phyloP scores from a whole-genome alignment of 2,329 filamentous ascomycete genomes.

The Alternaria sp. region DNA sequence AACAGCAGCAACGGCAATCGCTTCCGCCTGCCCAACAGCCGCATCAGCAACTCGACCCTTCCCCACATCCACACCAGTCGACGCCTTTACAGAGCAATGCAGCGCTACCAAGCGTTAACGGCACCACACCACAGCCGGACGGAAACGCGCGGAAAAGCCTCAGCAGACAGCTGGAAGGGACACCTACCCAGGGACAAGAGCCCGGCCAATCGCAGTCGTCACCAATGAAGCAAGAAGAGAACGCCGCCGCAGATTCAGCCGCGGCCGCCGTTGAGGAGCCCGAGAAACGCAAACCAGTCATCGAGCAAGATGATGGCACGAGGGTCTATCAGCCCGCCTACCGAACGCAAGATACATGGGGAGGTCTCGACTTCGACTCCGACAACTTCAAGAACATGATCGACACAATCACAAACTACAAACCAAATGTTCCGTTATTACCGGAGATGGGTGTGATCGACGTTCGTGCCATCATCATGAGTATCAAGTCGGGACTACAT shows the following conservation, averaged over 20 bases:
- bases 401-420: conserved; percentile 69
- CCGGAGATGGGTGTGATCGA: conserved; percentile 87
- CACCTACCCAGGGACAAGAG: conserved; percentile 40
- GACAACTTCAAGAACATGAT: conserved; percentile 75
- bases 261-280: conserved; percentile 16
- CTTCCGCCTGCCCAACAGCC: conserved; percentile 49
- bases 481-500: conserved; percentile 87
- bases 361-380: conserved; percentile 50
- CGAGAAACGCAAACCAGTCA: conserved; percentile 34
- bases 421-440: conserved; percentile 76
- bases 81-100: conserved; percentile 57
- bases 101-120: conserved; percentile 55
- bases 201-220: conserved; percentile 36
- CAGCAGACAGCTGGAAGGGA: conserved; percentile 46
- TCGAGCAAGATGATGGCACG: conserved; percentile 37
- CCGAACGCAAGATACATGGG: conserved; percentile 37
- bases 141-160: conserved; percentile 44
- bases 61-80: conserved; percentile 36
- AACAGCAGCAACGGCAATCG: conserved; percentile 38
- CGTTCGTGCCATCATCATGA: conserved; percentile 86
- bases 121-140: conserved; percentile 55
- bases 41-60: conserved; percentile 24
- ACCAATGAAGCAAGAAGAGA: conserved; percentile 37
- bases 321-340: conserved; percentile 39
- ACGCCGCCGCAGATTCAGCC: conserved; percentile 25